phyloP scores from a whole-genome alignment of 257 asterid species.

The Parsonsia alboflavescens region DNA sequence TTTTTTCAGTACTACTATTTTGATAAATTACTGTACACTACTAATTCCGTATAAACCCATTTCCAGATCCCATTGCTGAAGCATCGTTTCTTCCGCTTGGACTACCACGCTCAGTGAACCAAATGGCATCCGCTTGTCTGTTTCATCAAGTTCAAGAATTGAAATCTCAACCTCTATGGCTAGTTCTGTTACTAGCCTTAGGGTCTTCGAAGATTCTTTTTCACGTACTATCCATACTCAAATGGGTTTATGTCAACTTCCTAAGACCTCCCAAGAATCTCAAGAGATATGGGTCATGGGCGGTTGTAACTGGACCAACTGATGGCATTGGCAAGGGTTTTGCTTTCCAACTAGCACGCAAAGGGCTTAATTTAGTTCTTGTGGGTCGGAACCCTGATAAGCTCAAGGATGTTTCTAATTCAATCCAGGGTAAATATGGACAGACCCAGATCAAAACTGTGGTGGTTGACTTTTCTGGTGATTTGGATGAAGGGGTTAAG shows the following conservation, averaged over 20 bases:
- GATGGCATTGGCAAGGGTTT: slow-evolving; percentile 95
- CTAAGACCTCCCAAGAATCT: slow-evolving; percentile 79
- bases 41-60: neutral
- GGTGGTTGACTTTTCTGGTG: slow-evolving; percentile 88
- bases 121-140: slow-evolving; percentile 56
- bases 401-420: slow-evolving; percentile 53
- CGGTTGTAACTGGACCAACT: slow-evolving; percentile 87
- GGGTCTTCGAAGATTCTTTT: slow-evolving; percentile 45
- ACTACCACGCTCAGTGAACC: neutral
- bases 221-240: slow-evolving; percentile 36
- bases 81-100: slow-evolving; percentile 5
- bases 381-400: slow-evolving; percentile 85
- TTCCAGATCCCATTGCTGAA: slow-evolving; percentile 14
- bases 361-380: slow-evolving; percentile 66
- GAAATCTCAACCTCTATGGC: slow-evolving; percentile 77
- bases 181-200: slow-evolving; percentile 46
- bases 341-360: slow-evolving; percentile 74
- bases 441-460: slow-evolving; percentile 65
- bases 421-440: slow-evolving; percentile 52
- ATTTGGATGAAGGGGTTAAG: slow-evolving; percentile 61
- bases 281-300: slow-evolving; percentile 97
- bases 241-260: slow-evolving; percentile 69
- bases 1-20: neutral
- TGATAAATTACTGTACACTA: neutral
- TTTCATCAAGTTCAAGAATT: slow-evolving; percentile 47